Percentiles rank a stretch among this genome's conserved stretches.
phyloP scores from a whole-genome alignment of 192 early-diverging fungal genomes.

The Entomortierella chlamydospora region DNA sequence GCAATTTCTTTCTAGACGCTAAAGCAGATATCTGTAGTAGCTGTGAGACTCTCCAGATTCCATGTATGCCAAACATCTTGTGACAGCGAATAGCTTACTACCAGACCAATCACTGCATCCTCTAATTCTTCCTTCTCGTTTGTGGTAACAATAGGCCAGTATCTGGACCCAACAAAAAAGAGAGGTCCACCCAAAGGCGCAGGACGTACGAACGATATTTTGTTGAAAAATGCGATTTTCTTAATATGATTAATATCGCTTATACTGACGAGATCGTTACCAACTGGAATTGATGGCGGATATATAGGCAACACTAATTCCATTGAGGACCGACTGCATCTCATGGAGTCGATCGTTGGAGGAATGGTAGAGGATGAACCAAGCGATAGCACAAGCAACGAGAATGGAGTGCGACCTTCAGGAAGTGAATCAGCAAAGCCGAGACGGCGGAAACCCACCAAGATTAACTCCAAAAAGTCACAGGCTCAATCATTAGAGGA shows the following conservation, averaged over 20 bases:
- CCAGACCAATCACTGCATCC: background rate
- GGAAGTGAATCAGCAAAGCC: slow-evolving; percentile 8
- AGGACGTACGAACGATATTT: slow-evolving; percentile 35
- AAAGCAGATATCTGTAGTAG: slow-evolving; percentile 43
- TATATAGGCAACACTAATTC: slow-evolving; percentile 70
- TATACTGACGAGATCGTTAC: background rate
- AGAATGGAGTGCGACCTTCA: background rate
- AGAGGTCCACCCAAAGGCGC: slow-evolving; percentile 53
- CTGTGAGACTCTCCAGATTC: slow-evolving; percentile 45
- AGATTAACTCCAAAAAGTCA: slow-evolving; percentile 1
- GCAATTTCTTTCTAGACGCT: slow-evolving; percentile 22
- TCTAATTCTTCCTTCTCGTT: background rate
- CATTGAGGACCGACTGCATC: slow-evolving; percentile 78
- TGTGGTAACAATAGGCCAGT: slow-evolving; percentile 15
- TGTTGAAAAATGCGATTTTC: background rate
- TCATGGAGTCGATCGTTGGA: slow-evolving; percentile 72
- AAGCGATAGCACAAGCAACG: slow-evolving; percentile 3
- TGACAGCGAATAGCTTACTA: background rate
- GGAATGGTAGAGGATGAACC: slow-evolving; percentile 52
- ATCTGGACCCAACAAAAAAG: slow-evolving; percentile 52
- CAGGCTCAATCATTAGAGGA: background rate
- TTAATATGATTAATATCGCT: background rate
- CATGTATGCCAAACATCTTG: slow-evolving; percentile 18
- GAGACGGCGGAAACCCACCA: slow-evolving; percentile 36
- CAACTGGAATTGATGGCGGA: background rate